Evolutionary conservation across 768 basidiomycete genomes (phyloP).

Genomic region (Lactifluus echinatus): DNA sequence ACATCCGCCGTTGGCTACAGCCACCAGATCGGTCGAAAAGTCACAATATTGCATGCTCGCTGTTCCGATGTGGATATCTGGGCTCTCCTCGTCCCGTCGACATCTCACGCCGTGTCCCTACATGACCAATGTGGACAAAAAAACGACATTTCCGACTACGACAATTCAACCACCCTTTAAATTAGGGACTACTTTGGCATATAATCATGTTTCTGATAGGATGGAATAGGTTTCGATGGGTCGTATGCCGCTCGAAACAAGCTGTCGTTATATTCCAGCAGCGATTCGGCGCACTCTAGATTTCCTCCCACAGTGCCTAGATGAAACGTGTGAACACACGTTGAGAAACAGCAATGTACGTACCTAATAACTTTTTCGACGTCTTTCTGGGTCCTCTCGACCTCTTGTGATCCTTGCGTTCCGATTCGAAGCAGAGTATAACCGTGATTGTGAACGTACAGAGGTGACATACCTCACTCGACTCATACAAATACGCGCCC

Average conservation of each 20-base stretch:
- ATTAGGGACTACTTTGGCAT: no score
- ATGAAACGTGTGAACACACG: not conserved
- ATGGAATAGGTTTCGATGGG: not conserved
- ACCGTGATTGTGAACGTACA: no score
- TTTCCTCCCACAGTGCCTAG: not conserved
- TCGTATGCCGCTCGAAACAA: not conserved
- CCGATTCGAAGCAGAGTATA: not conserved
- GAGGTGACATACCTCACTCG: no score
- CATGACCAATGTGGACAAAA: not conserved
- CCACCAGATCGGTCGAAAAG: no score
- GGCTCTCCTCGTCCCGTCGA: not conserved
- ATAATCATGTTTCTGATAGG: not conserved
- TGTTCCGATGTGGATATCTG: not conserved
- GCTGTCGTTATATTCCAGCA: not conserved
- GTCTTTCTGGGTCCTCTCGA: not conserved
- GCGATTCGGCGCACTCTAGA: not conserved
- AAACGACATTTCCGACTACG: not conserved
- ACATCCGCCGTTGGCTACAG: no score
- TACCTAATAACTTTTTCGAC: not conserved
- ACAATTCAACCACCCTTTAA: not conserved
- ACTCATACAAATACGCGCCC: no score
- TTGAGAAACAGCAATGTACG: not conserved
- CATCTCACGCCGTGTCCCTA: not conserved
- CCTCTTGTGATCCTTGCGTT: not conserved
- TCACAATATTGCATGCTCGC: not conserved